Percentiles rank a stretch among this genome's conserved stretches.
These are phyloP conservation scores for Sporothrix dimorphospora DNA, from an alignment of 2,329 filamentous ascomycete species.

Conservation along the genomic window DNA sequence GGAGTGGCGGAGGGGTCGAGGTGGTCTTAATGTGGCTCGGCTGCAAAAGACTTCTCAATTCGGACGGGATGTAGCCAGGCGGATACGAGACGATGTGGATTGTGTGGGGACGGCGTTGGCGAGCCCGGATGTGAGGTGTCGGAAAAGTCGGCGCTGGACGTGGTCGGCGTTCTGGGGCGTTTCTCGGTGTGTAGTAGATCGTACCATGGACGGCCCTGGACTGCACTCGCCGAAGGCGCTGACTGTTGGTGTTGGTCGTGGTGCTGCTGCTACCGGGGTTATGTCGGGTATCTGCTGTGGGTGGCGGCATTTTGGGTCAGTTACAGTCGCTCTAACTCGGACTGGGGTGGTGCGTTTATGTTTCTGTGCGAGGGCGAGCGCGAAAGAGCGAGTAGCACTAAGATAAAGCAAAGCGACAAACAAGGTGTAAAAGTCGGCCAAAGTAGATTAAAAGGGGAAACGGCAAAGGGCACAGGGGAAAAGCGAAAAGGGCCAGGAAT, in stretches of 20 bases:
- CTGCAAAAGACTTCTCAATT: constrained; percentile 40
- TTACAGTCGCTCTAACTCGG: background rate
- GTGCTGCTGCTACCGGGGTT: background rate
- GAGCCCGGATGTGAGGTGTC: constrained; percentile 51
- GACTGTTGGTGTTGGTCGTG: background rate
- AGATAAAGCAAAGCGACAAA: background rate
- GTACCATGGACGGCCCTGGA: constrained; percentile 36
- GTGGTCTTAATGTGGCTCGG: constrained; percentile 9
- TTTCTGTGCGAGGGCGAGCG: background rate
- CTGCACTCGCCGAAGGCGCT: constrained; percentile 24
- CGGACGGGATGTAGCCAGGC: constrained; percentile 46
- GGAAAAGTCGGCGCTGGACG: constrained; percentile 40
- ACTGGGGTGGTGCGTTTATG: background rate
- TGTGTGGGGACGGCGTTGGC: constrained; percentile 57
- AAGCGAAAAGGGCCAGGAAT: background rate
- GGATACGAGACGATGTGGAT: constrained; percentile 58
- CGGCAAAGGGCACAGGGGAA: background rate
- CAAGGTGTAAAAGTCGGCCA: background rate
- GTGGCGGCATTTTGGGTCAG: constrained; percentile 27
- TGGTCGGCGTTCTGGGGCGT: constrained; percentile 31
- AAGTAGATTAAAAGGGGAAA: background rate
- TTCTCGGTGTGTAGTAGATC: constrained; percentile 38
- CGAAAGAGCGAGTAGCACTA: constrained; percentile 3
- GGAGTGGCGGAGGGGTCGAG: background rate
- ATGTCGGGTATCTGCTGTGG: constrained; percentile 17